These are phyloP conservation scores for Russula sp. DNA, from an alignment of 768 basidiomycete genomes.

Conservation along the genomic window DNA sequence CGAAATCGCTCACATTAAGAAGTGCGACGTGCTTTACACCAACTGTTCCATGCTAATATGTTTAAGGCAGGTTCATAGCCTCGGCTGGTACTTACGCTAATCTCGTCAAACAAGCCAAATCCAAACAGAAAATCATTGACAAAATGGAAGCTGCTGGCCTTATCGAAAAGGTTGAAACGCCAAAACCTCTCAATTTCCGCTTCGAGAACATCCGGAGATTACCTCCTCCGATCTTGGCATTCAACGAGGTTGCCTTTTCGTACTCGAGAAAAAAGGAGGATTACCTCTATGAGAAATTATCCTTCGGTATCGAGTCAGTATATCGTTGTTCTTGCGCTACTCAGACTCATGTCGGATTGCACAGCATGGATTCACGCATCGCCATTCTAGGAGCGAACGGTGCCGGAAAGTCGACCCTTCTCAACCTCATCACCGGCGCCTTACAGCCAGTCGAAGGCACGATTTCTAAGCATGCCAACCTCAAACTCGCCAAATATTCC, in stretches of 20 bases:
- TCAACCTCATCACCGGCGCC: slow-evolving; percentile 79
- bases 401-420: slow-evolving; percentile 87
- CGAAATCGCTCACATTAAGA: slow-evolving; percentile 97
- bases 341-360: slow-evolving; percentile 8
- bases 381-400: slow-evolving; percentile 97
- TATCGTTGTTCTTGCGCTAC: neutral
- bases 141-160: slow-evolving; percentile 99
- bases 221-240: slow-evolving; percentile 96
- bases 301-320: slow-evolving; percentile 95
- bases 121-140: slow-evolving; percentile 99
- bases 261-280: slow-evolving; percentile 88
- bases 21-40: slow-evolving; percentile 42
- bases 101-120: slow-evolving; percentile 97
- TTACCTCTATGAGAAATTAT: slow-evolving; percentile 79
- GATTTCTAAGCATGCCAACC: slow-evolving; percentile 75
- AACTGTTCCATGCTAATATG: neutral
- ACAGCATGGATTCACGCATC: slow-evolving; percentile 87
- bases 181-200: slow-evolving; percentile 78
- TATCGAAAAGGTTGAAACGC: slow-evolving; percentile 80
- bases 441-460: slow-evolving; percentile 81
- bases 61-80: slow-evolving; percentile 75
- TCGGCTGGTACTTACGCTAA: slow-evolving; percentile 99
- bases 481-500: slow-evolving; percentile 97
- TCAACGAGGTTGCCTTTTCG: slow-evolving; percentile 89
- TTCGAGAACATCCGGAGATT: slow-evolving; percentile 93